A percentile compares a stretch with the other conserved stretches of the same genome.
These are phyloP conservation scores for Meira nashicola DNA, from an alignment of 1,284 basidiomycete genomes.

Conservation along the genomic window DNA sequence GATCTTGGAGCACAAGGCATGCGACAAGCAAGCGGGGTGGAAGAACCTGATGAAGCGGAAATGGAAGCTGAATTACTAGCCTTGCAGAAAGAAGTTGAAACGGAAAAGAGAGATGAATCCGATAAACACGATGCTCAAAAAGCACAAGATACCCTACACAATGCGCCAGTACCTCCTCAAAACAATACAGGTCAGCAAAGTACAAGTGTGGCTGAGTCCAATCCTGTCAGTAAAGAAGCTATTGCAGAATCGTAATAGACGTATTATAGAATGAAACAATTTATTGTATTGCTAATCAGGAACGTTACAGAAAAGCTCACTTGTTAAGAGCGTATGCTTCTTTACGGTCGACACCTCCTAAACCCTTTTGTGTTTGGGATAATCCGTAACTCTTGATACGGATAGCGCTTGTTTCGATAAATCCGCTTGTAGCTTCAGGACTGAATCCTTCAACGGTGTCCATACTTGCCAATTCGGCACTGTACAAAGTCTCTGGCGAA, in stretches of 20 bases:
- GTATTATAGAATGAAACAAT: no score
- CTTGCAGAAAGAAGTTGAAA: conserved; percentile 20
- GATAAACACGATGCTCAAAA: conserved; percentile 17
- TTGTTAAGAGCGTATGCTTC: conserved; percentile 42
- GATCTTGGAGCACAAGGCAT: conserved; percentile 63
- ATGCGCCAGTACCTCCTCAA: not conserved
- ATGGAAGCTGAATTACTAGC: conserved; percentile 30
- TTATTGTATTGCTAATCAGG: no score
- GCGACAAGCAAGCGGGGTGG: conserved; percentile 57
- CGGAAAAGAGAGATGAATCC: conserved; percentile 20
- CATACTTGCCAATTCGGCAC: conserved; percentile 96
- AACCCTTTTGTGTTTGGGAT: conserved; percentile 37
- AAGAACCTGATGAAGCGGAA: conserved; percentile 49
- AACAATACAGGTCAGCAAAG: not conserved
- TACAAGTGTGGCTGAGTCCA: not conserved
- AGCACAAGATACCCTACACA: not conserved
- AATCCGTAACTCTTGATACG: conserved; percentile 47
- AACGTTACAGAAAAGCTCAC: conserved; percentile 1
- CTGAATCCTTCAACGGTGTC: conserved; percentile 97
- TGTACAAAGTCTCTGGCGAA: conserved; percentile 84
- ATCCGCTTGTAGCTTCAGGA: conserved; percentile 46
- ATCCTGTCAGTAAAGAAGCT: no score
- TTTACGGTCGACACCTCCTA: conserved; percentile 37
- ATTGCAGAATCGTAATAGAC: no score
- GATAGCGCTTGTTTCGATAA: conserved; percentile 51